A percentile compares a stretch with the other conserved stretches of the same genome.
Evolutionary conservation across 352 stramenopile genomes (phyloP).

Genomic region (Blastocystis sp.): DNA sequence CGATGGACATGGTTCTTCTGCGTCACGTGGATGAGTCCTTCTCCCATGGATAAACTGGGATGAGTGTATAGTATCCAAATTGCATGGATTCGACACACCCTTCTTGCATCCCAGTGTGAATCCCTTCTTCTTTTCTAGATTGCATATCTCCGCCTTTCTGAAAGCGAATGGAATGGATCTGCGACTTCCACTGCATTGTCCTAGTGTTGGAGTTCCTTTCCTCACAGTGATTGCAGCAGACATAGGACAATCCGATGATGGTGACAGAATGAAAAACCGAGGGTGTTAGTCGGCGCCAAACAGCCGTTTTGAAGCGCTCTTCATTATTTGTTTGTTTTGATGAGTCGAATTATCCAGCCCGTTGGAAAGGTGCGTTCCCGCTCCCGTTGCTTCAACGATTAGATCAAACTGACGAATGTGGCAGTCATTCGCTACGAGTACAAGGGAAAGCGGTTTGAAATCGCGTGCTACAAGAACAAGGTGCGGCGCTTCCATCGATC

Average conservation of each 20-base stretch:
- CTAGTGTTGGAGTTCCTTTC: no score
- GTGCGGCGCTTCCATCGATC: slow-evolving; percentile 52
- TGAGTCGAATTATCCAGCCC: slow-evolving; percentile 40
- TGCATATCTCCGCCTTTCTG: no score
- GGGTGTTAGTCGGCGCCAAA: neutral
- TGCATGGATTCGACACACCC: no score
- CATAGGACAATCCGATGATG: no score
- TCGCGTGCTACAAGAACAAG: slow-evolving; percentile 97
- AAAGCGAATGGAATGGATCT: no score
- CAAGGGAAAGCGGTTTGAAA: slow-evolving; percentile 92
- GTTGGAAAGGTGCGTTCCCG: slow-evolving; percentile 31
- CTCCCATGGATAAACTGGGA: no score
- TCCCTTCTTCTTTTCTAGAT: no score
- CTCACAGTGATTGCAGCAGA: no score
- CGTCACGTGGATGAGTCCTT: neutral
- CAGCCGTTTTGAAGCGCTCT: neutral
- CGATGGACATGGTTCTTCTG: slow-evolving; percentile 1
- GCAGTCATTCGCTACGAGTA: slow-evolving; percentile 90
- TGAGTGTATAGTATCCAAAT: no score
- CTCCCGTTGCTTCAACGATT: neutral
- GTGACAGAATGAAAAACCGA: no score
- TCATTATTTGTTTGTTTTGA: slow-evolving; percentile 31
- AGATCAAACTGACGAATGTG: slow-evolving; percentile 87
- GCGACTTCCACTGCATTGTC: no score
- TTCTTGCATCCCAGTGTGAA: no score